Conservation (phyloP, 345 rosid species). For the Gossypium rotundifolium region DNA sequence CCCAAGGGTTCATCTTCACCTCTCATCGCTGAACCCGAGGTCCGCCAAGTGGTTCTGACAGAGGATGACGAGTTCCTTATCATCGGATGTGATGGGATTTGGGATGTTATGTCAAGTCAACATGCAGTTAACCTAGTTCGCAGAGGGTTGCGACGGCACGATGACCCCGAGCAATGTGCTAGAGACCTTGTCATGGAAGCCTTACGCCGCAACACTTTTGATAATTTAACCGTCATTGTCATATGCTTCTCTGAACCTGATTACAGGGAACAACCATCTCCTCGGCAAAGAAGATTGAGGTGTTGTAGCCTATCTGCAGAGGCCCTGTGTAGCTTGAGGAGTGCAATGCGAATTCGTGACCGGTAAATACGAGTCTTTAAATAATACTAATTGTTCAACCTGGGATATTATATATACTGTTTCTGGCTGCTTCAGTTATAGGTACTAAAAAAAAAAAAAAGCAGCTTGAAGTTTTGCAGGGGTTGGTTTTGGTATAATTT, state of each 20-base stretch:
- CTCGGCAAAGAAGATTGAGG: slow-evolving; percentile 35
- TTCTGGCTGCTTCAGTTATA: slow-evolving; percentile 35
- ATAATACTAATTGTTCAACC: slow-evolving; percentile 1
- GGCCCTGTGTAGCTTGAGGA: slow-evolving; percentile 60
- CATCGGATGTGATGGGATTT: slow-evolving; percentile 85
- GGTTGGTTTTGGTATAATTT: slow-evolving; percentile 12
- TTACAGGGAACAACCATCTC: slow-evolving; percentile 29
- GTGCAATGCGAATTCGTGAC: slow-evolving; percentile 28
- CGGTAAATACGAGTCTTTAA: slow-evolving; percentile 9
- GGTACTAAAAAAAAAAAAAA: slow-evolving; percentile 23
- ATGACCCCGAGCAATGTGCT: slow-evolving; percentile 66
- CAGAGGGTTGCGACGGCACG: slow-evolving; percentile 52
- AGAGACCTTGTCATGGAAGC: slow-evolving; percentile 82
- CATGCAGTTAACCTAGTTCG: slow-evolving; percentile 63
- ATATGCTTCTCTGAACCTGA: slow-evolving; percentile 58
- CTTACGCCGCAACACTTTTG: slow-evolving; percentile 44
- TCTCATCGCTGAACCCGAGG: slow-evolving; percentile 75
- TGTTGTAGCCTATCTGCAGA: slow-evolving; percentile 65
- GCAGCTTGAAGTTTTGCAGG: slow-evolving; percentile 37
- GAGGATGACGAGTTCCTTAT: slow-evolving; percentile 90
- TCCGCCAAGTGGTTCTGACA: slow-evolving; percentile 42
- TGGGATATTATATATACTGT: slow-evolving; percentile 16
- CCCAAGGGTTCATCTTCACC: slow-evolving; percentile 62
- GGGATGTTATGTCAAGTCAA: slow-evolving; percentile 93
- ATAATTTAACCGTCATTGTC: slow-evolving; percentile 73